Evolutionary conservation across 2,329 filamentous ascomycete species (phyloP), one percentile per base, ranked within the genome.

Genomic region (Apiospora rasikravindrae): DNA sequence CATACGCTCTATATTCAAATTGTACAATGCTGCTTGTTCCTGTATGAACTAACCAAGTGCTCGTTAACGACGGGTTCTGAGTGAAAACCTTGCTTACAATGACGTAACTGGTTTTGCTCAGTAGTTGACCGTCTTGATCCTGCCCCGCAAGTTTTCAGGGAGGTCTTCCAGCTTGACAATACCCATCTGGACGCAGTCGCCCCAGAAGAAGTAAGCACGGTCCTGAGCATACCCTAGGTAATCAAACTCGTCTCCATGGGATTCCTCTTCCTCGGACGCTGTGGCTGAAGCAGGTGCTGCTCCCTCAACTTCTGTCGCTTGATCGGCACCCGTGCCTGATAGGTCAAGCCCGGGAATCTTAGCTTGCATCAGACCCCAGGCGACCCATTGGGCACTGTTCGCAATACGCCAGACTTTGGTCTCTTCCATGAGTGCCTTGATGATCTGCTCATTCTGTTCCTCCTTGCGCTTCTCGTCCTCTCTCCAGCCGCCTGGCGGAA

Each of bases 291-390:
- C 70, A 11, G 73, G 66, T 22, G 73, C 73, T 24, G 70, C 70
- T 33, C 42, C 79, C 33, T 68, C 75, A 26, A 77, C 79, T 42
- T 81, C 80, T 13, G 76, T 77, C 19, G 82, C 83, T 47, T 86
- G 85, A 22, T 84, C 83, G 24, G 3, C 68, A 19, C 8, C 26
- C 26, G 66, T 4, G 14, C 67, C 47, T 40, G 45, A 42, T 40
- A 67, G 29, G 16, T 92, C 89, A 80, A 96, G 86, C 0, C 91
- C 94, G 0, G 94, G 91, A 1, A 97, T 87, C 80, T 96, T 95
- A 67, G 96, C 96, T 83, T 99, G 96, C 69, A 99, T 93, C 74
- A 98, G 94, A 33, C 96, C 96, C 96, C 96, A 99, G 1, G 95
- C 94, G 33, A 97, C 90, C 96, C 96, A 99, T 83, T 93, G 90